Conservation (phyloP, 2,329 filamentous ascomycete genomes). For the Trichoderma sp. region DNA sequence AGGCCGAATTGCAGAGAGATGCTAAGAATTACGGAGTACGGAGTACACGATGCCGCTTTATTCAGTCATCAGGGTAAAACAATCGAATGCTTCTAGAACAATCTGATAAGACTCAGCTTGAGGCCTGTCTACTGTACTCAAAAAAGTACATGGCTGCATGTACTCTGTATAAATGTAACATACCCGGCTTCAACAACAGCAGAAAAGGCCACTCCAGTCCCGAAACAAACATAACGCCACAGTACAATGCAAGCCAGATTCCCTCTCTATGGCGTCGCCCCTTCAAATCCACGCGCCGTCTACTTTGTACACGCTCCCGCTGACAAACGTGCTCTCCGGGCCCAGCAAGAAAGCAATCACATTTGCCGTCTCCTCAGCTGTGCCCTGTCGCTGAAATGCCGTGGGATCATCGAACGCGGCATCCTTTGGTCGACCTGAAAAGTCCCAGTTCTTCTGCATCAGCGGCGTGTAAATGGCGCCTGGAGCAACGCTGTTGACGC, state of each 20-base stretch:
- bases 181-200: not conserved
- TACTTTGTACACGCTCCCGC: constrained; percentile 43
- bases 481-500: constrained; percentile 44
- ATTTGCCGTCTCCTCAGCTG: constrained; percentile 45
- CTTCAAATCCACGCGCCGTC: constrained; percentile 40
- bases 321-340: constrained; percentile 46
- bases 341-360: constrained; percentile 48
- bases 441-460: constrained; percentile 43
- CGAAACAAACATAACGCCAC: constrained; percentile 5
- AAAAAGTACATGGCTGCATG: not conserved
- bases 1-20: not conserved
- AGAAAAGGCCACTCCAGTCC: not conserved
- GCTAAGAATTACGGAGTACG: not conserved
- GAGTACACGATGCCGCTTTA: not conserved
- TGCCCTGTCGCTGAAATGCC: constrained; percentile 43
- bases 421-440: constrained; percentile 30
- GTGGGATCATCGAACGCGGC: constrained; percentile 43
- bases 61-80: not conserved
- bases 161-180: not conserved
- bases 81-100: not conserved
- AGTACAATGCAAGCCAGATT: constrained; percentile 4
- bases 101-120: not conserved
- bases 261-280: not conserved
- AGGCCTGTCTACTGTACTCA: not conserved
- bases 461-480: constrained; percentile 48